Percentiles rank a stretch among this genome's conserved stretches.
phyloP scores from a whole-genome alignment of 495 filamentous ascomycete species.

The Penicillium atrosanguineum region DNA sequence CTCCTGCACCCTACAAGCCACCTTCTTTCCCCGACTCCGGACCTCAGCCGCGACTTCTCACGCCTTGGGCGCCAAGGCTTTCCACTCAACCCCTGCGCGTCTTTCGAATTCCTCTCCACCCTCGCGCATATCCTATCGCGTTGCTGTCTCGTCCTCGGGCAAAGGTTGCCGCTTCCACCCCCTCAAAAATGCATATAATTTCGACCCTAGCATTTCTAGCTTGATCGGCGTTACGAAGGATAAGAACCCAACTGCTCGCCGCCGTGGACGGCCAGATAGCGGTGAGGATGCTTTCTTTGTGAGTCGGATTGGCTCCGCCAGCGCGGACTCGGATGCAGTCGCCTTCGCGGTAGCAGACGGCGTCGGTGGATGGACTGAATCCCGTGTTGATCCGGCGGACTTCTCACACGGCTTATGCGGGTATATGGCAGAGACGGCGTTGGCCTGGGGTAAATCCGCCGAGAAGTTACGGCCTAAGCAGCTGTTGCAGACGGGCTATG shows the following conservation, averaged over 20 bases:
- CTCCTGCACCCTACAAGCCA: slow-evolving; percentile 36
- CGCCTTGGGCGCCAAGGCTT: slow-evolving; percentile 17
- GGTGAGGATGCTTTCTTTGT: slow-evolving; percentile 98
- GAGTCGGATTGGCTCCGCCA: slow-evolving; percentile 58
- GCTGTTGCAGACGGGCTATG: slow-evolving; percentile 81
- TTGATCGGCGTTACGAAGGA: slow-evolving; percentile 47
- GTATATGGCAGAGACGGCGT: slow-evolving; percentile 77
- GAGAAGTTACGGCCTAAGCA: slow-evolving; percentile 59
- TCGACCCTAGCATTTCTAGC: slow-evolving; percentile 61
- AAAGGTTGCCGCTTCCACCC: slow-evolving; percentile 76
- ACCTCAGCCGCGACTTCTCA: not conserved
- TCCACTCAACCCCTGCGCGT: slow-evolving; percentile 27
- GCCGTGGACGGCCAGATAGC: slow-evolving; percentile 60
- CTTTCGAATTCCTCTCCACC: slow-evolving; percentile 15
- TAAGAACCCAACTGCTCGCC: slow-evolving; percentile 27
- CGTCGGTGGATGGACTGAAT: slow-evolving; percentile 91
- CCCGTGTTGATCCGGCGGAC: slow-evolving; percentile 86
- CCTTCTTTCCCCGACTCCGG: slow-evolving; percentile 2
- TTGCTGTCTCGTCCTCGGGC: slow-evolving; percentile 63
- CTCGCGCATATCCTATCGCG: slow-evolving; percentile 42
- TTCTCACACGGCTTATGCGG: slow-evolving; percentile 94
- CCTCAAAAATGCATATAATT: slow-evolving; percentile 67
- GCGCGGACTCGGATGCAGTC: slow-evolving; percentile 33
- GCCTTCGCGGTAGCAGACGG: slow-evolving; percentile 92
- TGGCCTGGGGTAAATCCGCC: slow-evolving; percentile 40